A percentile compares a stretch with the other conserved stretches of the same genome.
These are phyloP conservation scores for Fusarium paranaense DNA, from an alignment of 2,329 filamentous ascomycete species.

Conservation along the genomic window DNA sequence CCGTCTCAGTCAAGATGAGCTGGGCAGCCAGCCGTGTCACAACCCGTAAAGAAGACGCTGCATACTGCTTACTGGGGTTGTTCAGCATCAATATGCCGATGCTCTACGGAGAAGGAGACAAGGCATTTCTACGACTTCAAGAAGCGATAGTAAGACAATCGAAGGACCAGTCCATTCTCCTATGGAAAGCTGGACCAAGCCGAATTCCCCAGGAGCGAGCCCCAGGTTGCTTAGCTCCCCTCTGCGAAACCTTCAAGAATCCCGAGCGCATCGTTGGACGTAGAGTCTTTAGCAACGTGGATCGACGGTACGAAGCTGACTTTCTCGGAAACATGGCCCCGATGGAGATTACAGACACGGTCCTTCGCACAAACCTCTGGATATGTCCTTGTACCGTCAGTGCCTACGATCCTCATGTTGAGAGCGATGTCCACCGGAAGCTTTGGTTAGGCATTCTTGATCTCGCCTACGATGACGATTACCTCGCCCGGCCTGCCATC, in stretches of 20 bases:
- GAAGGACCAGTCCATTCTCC: slow-evolving; percentile 39
- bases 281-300: slow-evolving; percentile 26
- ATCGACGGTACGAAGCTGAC: slow-evolving; percentile 28
- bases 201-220: neutral
- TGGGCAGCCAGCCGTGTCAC: slow-evolving; percentile 45
- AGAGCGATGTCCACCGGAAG: neutral
- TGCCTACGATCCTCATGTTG: neutral
- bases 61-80: slow-evolving; percentile 47
- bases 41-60: slow-evolving; percentile 44
- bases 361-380: slow-evolving; percentile 29
- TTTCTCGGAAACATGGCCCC: slow-evolving; percentile 33
- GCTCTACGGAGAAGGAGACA: slow-evolving; percentile 46
- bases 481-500: slow-evolving; percentile 36
- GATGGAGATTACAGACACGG: slow-evolving; percentile 38
- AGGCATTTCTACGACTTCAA: slow-evolving; percentile 40
- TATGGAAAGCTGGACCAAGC: slow-evolving; percentile 22
- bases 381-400: slow-evolving; percentile 35
- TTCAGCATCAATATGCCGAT: slow-evolving; percentile 47
- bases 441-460: slow-evolving; percentile 39
- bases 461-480: slow-evolving; percentile 35
- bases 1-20: slow-evolving; percentile 42
- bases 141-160: slow-evolving; percentile 39
- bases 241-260: slow-evolving; percentile 17
- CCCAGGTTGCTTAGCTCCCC: slow-evolving; percentile 34
- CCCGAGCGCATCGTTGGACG: slow-evolving; percentile 31